Conservation (phyloP, 768 basidiomycete genomes). For the Termitomyces sp. region DNA sequence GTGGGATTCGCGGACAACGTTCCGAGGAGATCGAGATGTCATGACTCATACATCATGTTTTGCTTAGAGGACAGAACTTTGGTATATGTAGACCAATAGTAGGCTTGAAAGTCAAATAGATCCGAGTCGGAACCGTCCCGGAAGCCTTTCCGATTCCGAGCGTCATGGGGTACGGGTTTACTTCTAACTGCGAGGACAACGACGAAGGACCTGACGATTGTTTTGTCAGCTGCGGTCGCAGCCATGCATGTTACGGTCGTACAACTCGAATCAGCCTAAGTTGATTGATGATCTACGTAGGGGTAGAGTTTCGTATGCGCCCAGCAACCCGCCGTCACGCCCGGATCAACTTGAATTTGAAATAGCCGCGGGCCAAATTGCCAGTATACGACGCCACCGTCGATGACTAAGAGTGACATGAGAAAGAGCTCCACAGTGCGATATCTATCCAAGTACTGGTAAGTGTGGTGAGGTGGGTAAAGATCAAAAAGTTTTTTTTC, state of each 20-base stretch:
- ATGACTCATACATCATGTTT: no score
- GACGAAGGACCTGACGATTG: not conserved
- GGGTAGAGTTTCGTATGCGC: no score
- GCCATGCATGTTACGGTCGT: not conserved
- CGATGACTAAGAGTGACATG: not conserved
- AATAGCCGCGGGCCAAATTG: no score
- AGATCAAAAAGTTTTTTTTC: no score
- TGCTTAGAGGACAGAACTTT: not conserved
- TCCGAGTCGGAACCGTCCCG: not conserved
- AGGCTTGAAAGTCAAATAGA: not conserved
- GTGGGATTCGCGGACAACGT: not conserved
- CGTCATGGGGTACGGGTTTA: not conserved
- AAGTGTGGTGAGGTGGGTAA: no score
- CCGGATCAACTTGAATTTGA: not conserved
- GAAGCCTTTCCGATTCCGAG: not conserved
- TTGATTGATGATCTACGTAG: no score
- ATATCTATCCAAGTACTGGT: not conserved
- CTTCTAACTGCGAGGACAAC: not conserved
- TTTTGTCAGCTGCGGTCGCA: not conserved
- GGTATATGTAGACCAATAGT: not conserved
- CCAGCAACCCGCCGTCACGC: not conserved
- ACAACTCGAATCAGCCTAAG: not conserved
- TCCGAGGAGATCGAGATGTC: not conserved
- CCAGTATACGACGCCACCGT: not conserved
- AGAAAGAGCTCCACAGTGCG: not conserved